A percentile compares a stretch with the other conserved stretches of the same genome.
Conservation (phyloP, 225 moss, liverwort and hornwort species). For the Pseudoscleropodium purum region DNA sequence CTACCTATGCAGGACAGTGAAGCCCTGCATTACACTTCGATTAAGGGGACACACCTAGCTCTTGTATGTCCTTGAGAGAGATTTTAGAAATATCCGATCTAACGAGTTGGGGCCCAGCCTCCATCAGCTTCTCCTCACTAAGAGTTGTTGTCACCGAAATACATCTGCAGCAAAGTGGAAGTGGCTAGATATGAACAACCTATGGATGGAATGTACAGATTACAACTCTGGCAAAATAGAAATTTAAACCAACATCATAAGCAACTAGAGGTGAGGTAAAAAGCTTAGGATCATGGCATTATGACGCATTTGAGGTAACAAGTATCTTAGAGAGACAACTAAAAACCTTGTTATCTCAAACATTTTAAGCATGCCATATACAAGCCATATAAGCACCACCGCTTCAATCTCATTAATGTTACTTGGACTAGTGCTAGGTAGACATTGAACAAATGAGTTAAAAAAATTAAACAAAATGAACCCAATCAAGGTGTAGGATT, state of each 20-base stretch:
- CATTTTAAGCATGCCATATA: not conserved
- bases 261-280: not conserved
- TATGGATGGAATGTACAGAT: not conserved
- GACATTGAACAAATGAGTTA: not conserved
- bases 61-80: conserved; percentile 64
- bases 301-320: not conserved
- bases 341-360: not conserved
- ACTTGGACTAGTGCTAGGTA: not conserved
- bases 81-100: conserved; percentile 74
- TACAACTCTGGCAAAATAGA: not conserved
- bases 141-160: conserved; percentile 94
- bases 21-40: conserved; percentile 10
- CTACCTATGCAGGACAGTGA: not conserved
- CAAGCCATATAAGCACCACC: not conserved
- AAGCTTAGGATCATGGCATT: not conserved
- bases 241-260: not conserved
- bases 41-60: conserved; percentile 48
- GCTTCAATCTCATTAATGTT: not conserved
- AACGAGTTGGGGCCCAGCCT: conserved; percentile 64
- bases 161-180: conserved; percentile 44
- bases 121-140: conserved; percentile 52
- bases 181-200: not conserved
- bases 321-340: not conserved
- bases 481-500: not conserved
- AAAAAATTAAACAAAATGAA: not conserved